Base-by-base conservation (phyloP, 805 yeast species). In the Candida easanensis region DNA sequence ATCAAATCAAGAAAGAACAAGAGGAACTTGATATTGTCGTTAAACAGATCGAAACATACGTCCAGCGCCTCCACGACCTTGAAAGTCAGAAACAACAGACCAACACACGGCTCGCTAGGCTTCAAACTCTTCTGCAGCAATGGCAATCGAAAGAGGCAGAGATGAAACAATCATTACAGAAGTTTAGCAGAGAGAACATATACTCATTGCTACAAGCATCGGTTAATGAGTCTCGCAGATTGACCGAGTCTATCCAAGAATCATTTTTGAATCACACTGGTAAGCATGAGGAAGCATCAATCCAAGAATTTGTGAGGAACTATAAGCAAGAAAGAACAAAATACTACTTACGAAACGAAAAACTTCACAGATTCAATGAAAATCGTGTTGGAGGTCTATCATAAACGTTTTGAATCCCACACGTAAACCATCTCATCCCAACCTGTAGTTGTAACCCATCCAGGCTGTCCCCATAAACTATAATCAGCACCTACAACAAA, bases 351-450 rank as follows among this genome's bases (percentile, higher is more conserved):
- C 59, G 71, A 30, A 66, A 65, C 38, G 81, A 77, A 52, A 69
- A 76, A 51, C 53, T 74, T 37, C 65, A 65, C 30, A 66, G 82
- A 21, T 66, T 81, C 67, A 53, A 58, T n/a, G 62, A 60, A 36
- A 48, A 56, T 19, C 46, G 58, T 37, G 43, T 60, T 1, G 55
- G 53, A 30, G 62, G 61, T 10, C 41, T 38, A 23, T n/a, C 26
- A 57, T 9, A 70, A 30, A 41, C 76, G 57, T 54, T 77, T 75
- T 1, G 86, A 78, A 53, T 85, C 89, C 95, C 96, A 93, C 7
- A 93, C 76, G 59, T 84, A 83, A 6, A 89, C 82, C 84, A 88
- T 88, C 58, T 91, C 96, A 67, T 91, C 99, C 96, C 97, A 91
- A 2, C 96, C 97, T 0, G 90, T 83, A 14, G 96, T 82, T 9